These are phyloP conservation scores for Cadophora sp. DNA, from an alignment of 2,329 filamentous ascomycete genomes.

Conservation along the genomic window DNA sequence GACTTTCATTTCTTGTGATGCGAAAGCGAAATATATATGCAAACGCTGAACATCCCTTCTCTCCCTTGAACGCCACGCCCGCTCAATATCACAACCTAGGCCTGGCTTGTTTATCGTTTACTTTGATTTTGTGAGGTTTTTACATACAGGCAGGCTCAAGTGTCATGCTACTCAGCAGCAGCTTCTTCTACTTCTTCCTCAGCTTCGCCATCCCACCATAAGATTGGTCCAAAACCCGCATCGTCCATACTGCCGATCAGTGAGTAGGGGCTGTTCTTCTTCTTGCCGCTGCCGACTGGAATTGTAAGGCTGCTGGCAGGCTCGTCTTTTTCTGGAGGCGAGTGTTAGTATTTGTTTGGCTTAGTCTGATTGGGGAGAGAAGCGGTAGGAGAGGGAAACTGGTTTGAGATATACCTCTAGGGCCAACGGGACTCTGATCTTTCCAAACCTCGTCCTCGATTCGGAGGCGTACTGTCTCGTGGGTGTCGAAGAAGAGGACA, in stretches of 20 bases:
- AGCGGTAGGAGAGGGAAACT: neutral
- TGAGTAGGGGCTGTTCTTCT: constrained; percentile 70
- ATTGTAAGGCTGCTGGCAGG: constrained; percentile 55
- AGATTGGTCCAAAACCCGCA: constrained; percentile 65
- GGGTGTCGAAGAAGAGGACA: constrained; percentile 82
- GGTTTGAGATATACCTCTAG: constrained; percentile 41
- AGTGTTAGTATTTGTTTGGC: neutral
- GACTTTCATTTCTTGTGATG: too few relatives aligned
- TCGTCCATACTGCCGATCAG: constrained; percentile 71
- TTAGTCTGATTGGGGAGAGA: constrained; percentile 61
- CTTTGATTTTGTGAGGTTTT: too few relatives aligned
- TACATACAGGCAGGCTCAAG: too few relatives aligned
- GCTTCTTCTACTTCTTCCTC: constrained; percentile 29
- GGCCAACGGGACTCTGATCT: constrained; percentile 79
- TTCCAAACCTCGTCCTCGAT: constrained; percentile 91
- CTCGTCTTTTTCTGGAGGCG: constrained; percentile 65
- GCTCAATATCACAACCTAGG: too few relatives aligned
- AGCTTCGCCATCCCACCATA: constrained; percentile 65
- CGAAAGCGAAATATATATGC: too few relatives aligned
- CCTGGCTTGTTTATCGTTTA: too few relatives aligned
- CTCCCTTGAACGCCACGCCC: too few relatives aligned
- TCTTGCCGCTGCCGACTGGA: constrained; percentile 8
- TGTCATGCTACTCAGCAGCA: neutral
- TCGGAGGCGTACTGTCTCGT: constrained; percentile 86
- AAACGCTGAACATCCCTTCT: too few relatives aligned